A percentile compares a stretch with the other conserved stretches of the same genome.
These are phyloP conservation scores for Diplogelasinospora grovesii DNA, from an alignment of 495 filamentous ascomycete genomes.

Conservation along the genomic window DNA sequence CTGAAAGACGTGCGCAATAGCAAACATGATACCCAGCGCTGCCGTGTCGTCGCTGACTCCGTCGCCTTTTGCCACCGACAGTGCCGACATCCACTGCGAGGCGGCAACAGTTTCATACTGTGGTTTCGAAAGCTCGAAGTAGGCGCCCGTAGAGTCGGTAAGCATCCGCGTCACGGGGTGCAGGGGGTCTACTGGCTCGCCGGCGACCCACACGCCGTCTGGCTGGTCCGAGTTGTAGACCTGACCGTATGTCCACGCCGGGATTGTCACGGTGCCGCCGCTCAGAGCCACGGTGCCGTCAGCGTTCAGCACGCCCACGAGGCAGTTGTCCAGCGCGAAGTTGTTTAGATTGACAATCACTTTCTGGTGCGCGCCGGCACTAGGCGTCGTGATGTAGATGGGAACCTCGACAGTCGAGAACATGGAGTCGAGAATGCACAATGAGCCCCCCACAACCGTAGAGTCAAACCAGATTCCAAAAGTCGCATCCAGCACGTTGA, in stretches of 20 bases:
- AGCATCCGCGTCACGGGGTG: constrained; percentile 51
- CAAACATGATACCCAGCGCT: constrained; percentile 64
- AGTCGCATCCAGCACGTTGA: constrained; percentile 72
- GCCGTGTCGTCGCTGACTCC: constrained; percentile 61
- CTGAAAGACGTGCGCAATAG: constrained; percentile 52
- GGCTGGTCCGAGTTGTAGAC: constrained; percentile 69
- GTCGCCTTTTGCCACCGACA: constrained; percentile 75
- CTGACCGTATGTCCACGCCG: constrained; percentile 63
- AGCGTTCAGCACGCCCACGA: constrained; percentile 40
- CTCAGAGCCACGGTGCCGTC: constrained; percentile 38
- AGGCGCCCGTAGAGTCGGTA: constrained; percentile 34
- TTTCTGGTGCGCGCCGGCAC: constrained; percentile 53
- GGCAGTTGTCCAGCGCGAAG: constrained; percentile 60
- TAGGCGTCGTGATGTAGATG: constrained; percentile 70
- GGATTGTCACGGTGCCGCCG: constrained; percentile 50
- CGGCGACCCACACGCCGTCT: constrained; percentile 45
- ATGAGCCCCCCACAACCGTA: constrained; percentile 73
- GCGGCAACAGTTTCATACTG: constrained; percentile 62
- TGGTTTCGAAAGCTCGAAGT: constrained; percentile 64
- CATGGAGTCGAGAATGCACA: constrained; percentile 75
- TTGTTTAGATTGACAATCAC: constrained; percentile 82
- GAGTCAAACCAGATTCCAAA: constrained; percentile 49
- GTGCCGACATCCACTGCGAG: constrained; percentile 63
- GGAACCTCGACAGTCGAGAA: constrained; percentile 66
- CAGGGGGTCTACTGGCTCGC: constrained; percentile 43